Evolutionary conservation across 2,329 filamentous ascomycete species (phyloP), one percentile per base, ranked within the genome.

Genomic region (Aspergillus novofumigatus): DNA sequence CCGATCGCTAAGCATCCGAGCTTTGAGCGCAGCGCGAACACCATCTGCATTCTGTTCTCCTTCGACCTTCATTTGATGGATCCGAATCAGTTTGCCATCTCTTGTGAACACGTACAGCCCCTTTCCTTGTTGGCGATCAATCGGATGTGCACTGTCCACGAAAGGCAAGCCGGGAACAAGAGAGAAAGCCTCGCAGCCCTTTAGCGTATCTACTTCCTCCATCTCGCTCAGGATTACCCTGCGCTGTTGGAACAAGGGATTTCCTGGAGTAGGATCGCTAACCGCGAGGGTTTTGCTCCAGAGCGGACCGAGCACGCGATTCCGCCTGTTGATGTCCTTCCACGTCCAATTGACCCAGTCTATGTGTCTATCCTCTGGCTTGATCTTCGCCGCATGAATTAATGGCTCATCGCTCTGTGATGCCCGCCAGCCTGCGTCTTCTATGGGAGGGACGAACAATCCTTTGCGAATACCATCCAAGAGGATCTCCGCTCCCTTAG

Each of bases 381-480:
- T 83, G 58, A 96, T 84, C 69, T 96, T 96, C 1, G 85, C 83
- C 1, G 93, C 93, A 66, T 88, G 82, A 6, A 67, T 71, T 20
- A 77, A 59, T 17, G 65, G 29, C 50, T 67, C 51, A 53, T 67
- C 51, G 32, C 64, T 52, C 47, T 64, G 60, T 29, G 70, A 52
- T 54, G 65, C 21, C 57, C 58, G 53, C 67, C 67, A 70, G 29
- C 68, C 66, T 20, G 62, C 66, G 51, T 70, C 61, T 38, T 70
- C 63, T n/a, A 83, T 70, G 1, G 87, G 89, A 1, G 85, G 82
- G 0, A 92, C 75, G 67, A 92, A 92, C 0, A 87, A 62, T 0
- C 85, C 80, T 1, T 80, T 73, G 10, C 81, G 78, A 28, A 97
- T 81, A 0, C 84, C 84, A 10, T 84, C 69, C 1, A 91, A 76